Conservation (phyloP, 306 rosid species). For the Lagenaria siceraria region DNA sequence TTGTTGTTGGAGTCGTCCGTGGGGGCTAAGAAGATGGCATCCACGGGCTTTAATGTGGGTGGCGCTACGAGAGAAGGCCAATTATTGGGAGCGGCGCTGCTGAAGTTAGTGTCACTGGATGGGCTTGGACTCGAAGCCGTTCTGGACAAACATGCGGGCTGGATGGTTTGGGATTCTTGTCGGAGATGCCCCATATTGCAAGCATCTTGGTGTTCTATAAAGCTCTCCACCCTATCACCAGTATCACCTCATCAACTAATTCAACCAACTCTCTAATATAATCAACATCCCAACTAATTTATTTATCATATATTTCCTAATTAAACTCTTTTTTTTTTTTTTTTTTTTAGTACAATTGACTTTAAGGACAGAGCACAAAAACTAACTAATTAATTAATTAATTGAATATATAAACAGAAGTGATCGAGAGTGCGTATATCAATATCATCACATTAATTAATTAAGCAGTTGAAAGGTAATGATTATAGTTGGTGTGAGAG, state of each 20-base stretch:
- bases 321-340: too few species aligned
- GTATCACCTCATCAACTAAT: not conserved
- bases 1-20: conserved; percentile 3
- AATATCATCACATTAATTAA: not conserved
- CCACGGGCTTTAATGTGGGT: conserved; percentile 18
- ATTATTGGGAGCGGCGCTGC: conserved; percentile 15
- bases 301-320: too few species aligned
- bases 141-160: conserved; percentile 58
- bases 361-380: too few species aligned
- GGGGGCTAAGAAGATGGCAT: conserved; percentile 31
- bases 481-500: not conserved
- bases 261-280: not conserved
- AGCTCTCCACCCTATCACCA: conserved; percentile 78
- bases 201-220: conserved; percentile 97
- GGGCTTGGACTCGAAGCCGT: conserved; percentile 91
- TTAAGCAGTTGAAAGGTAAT: not conserved
- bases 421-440: too few species aligned
- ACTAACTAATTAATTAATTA: too few species aligned
- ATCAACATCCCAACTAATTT: too few species aligned
- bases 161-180: conserved; percentile 46
- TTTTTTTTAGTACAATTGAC: too few species aligned
- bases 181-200: conserved; percentile 69
- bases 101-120: conserved; percentile 75
- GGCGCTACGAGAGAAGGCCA: conserved; percentile 14
- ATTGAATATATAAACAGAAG: too few species aligned